Percentiles rank a stretch among this genome's conserved stretches.
Evolutionary conservation across 1,284 basidiomycete genomes (phyloP).

Genomic region (Ustilago xerochloae): DNA sequence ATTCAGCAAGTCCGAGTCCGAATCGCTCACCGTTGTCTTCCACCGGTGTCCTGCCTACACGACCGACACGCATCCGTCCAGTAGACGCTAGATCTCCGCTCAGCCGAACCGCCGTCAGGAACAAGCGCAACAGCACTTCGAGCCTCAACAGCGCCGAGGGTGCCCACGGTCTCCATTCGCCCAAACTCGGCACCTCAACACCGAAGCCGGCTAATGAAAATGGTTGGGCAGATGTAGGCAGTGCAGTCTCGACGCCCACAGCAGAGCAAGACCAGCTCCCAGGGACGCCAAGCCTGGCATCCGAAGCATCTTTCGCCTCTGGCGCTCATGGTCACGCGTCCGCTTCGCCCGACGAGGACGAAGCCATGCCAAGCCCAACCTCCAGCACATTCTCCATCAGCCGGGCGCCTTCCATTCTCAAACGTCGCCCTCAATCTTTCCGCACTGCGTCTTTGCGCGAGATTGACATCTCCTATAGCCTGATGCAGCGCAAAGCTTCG

Average conservation of each 20-base stretch:
- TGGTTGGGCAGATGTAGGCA: constrained; percentile 18
- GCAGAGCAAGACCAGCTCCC: background rate
- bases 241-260: background rate
- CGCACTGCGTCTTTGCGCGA: constrained; percentile 36
- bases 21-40: constrained; percentile 18
- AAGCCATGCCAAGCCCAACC: constrained; percentile 9
- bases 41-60: background rate
- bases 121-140: constrained; percentile 27
- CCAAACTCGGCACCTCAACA: background rate
- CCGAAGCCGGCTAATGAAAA: background rate
- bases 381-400: constrained; percentile 32
- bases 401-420: constrained; percentile 55
- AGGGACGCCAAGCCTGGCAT: constrained; percentile 24
- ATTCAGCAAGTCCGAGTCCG: constrained; percentile 34
- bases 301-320: constrained; percentile 23
- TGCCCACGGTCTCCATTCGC: background rate
- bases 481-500: constrained; percentile 26
- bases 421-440: constrained; percentile 49
- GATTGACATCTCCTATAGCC: constrained; percentile 33
- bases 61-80: constrained; percentile 15
- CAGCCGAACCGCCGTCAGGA: constrained; percentile 6
- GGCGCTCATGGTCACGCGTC: background rate
- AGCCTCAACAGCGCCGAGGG: constrained; percentile 11
- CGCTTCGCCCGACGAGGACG: background rate
- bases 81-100: constrained; percentile 20